phyloP scores from a whole-genome alignment of 441 rosid genomes.

The Breynia disticha region DNA sequence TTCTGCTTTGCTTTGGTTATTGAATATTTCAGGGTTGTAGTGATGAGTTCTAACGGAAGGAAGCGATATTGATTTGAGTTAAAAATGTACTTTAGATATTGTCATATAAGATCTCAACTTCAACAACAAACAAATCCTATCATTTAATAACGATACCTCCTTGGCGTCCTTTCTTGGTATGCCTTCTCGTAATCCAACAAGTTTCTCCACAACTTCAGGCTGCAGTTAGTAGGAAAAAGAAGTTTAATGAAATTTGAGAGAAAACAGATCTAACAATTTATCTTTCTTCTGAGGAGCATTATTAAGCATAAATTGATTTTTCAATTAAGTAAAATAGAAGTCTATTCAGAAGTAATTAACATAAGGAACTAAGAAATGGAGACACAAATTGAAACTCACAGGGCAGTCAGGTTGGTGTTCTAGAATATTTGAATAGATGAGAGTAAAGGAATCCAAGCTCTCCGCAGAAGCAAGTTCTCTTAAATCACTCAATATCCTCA shows the following conservation, averaged over 20 bases:
- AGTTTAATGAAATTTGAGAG: neutral
- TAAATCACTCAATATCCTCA: slow-evolving; percentile 76
- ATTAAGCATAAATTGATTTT: too few species aligned
- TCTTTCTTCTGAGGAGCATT: too few species aligned
- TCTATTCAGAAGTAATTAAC: too few species aligned
- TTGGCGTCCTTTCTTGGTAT: slow-evolving; percentile 94
- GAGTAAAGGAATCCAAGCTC: slow-evolving; percentile 90
- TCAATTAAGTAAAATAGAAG: too few species aligned
- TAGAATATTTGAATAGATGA: slow-evolving; percentile 84
- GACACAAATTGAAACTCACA: slow-evolving; percentile 29
- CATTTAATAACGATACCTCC: slow-evolving; percentile 44
- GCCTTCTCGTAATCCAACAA: slow-evolving; percentile 89
- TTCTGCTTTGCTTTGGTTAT: too few species aligned
- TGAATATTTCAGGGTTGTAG: too few species aligned
- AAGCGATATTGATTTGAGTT: too few species aligned
- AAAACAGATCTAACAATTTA: neutral
- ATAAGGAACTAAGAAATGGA: too few species aligned
- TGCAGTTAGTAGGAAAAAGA: slow-evolving; percentile 21
- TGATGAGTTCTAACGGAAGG: too few species aligned
- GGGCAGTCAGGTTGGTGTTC: slow-evolving; percentile 99
- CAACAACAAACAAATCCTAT: too few species aligned
- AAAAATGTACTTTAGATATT: too few species aligned
- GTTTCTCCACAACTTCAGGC: slow-evolving; percentile 98
- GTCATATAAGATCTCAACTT: neutral
- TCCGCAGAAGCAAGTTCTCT: slow-evolving; percentile 99